Percentiles rank a stretch among this genome's conserved stretches.
phyloP scores from a whole-genome alignment of 352 stramenopile genomes.

The Pythium pyrilobum region DNA sequence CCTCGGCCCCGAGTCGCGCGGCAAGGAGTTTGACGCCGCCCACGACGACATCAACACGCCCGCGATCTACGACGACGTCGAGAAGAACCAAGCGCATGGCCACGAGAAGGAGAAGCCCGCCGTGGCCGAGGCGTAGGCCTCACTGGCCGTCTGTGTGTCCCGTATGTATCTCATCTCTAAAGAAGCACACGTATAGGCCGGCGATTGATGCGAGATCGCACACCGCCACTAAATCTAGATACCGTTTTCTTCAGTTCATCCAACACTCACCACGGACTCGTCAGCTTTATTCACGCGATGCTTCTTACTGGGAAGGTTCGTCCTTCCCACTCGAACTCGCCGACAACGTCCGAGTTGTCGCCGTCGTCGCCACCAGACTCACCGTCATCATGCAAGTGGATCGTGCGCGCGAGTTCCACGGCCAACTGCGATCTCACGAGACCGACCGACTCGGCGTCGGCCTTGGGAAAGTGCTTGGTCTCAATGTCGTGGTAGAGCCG shows the following conservation, averaged over 20 bases:
- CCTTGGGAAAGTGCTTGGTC: slow-evolving; percentile 37
- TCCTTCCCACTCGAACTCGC: slow-evolving; percentile 52
- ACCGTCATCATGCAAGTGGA: slow-evolving; percentile 38
- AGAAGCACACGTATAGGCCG: no score
- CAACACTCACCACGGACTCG: no score
- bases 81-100: slow-evolving; percentile 11
- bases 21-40: slow-evolving; percentile 39
- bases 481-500: slow-evolving; percentile 65
- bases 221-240: no score
- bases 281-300: slow-evolving; percentile 22
- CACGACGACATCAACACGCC: slow-evolving; percentile 27
- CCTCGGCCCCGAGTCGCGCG: slow-evolving; percentile 38
- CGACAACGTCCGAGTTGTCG: slow-evolving; percentile 23
- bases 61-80: slow-evolving; percentile 18
- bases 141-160: no score
- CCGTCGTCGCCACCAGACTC: neutral
- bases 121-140: slow-evolving; percentile 15
- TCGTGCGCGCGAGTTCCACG: slow-evolving; percentile 55
- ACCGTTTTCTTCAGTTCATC: no score
- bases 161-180: neutral
- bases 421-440: slow-evolving; percentile 71
- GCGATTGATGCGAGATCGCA: no score
- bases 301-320: slow-evolving; percentile 32
- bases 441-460: slow-evolving; percentile 30
- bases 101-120: slow-evolving; percentile 16